Base-by-base conservation (phyloP, 2,329 filamentous ascomycete genomes). In the Sarocladium strictum region DNA sequence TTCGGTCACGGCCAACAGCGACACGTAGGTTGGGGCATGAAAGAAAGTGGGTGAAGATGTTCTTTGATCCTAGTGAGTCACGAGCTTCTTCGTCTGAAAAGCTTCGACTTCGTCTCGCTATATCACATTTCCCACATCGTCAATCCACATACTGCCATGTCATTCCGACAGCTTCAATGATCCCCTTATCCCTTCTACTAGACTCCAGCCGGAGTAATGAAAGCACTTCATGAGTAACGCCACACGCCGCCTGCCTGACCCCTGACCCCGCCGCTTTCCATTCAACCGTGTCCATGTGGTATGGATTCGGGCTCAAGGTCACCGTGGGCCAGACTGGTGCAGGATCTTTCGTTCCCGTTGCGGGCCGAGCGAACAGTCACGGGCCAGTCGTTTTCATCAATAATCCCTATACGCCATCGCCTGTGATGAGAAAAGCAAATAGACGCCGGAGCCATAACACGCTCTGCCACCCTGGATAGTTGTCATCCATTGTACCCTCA, bases 401-500 rank as follows among this genome's bases (percentile, higher is more conserved):
- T 47, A 47, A 47, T 47, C 43, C 29, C 43, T 47, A 47, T 47
- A 47, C 43, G 43, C 43, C 43, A 47, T 47, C 43, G 43, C 43
- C 43, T 47, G 43, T 47, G 43, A 47, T 47, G 43, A 27, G 43
- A 47, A 47, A 47, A 47, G 43, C 43, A 47, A 47, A 47, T 47
- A 47, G 43, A 47, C 43, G 43, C 43, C 14, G 17, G 23, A 47
- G 23, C 43, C 43, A 47, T 49, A 23, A 3, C 21, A 17, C 17
- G 43, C 23, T 47, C 43, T n/a, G n/a, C n/a, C 24, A 29, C 24
- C n/a, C 21, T 47, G 35, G 12, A 38, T 5, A 7, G 9, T 19
- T 27, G 23, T n/a, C 10, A 6, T 29, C 24, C 7, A 11, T 47
- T 27, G 15, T 24, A 27, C 43, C 47, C 17, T 51, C 27, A 76